Evolutionary conservation across 495 filamentous ascomycete genomes (phyloP).

Genomic region (Penicillium steckii): DNA sequence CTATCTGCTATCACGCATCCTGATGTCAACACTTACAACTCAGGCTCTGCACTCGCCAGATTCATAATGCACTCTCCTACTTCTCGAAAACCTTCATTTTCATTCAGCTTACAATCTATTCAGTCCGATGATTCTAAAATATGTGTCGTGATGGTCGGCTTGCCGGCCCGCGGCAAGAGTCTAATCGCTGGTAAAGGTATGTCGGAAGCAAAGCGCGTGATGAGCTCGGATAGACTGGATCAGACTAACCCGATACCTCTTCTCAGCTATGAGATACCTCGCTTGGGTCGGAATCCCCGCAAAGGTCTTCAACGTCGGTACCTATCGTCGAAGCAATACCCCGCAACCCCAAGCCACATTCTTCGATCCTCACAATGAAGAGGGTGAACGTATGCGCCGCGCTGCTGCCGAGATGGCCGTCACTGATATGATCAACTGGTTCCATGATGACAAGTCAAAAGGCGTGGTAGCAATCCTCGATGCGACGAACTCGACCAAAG

Average conservation of each 20-base stretch:
- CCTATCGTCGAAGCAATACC: constrained; percentile 82
- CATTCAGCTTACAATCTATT: constrained; percentile 19
- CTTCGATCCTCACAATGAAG: constrained; percentile 83
- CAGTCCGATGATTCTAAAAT: constrained; percentile 94
- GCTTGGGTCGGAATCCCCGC: constrained; percentile 93
- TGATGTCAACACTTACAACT: too few relatives aligned
- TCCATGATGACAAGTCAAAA: constrained; percentile 50
- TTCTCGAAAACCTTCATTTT: neutral
- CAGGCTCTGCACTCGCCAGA: too few relatives aligned
- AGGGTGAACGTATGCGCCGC: constrained; percentile 84
- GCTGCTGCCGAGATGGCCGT: constrained; percentile 89
- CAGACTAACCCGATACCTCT: neutral
- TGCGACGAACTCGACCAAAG: constrained; percentile 91
- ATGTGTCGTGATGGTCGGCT: constrained; percentile 98
- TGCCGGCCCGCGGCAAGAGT: constrained; percentile 93
- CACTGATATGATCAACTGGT: constrained; percentile 90
- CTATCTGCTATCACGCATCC: too few relatives aligned
- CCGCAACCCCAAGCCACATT: constrained; percentile 87
- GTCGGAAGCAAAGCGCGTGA: constrained; percentile 7
- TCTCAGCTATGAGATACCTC: constrained; percentile 85
- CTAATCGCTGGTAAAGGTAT: constrained; percentile 95
- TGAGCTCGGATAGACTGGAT: neutral
- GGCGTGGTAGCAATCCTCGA: constrained; percentile 90
- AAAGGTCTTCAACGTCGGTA: constrained; percentile 94
- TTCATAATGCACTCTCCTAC: neutral